phyloP scores from a whole-genome alignment of 2,329 filamentous ascomycete species.

The Cryphonectria japonica region DNA sequence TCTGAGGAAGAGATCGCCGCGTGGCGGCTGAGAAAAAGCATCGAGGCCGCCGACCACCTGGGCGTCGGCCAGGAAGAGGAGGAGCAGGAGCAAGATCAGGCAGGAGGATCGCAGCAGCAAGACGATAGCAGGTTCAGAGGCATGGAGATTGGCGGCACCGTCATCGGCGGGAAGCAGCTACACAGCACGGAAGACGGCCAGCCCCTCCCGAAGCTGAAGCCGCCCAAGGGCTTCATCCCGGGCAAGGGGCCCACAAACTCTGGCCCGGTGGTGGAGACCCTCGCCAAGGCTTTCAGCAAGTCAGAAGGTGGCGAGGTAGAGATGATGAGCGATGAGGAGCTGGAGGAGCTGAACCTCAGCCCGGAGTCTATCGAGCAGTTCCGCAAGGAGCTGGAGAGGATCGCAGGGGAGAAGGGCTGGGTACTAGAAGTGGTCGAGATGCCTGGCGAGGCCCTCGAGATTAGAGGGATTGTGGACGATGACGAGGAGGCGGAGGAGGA shows the following conservation, averaged over 20 bases:
- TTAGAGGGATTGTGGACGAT: constrained; percentile 70
- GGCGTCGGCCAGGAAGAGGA: constrained; percentile 33
- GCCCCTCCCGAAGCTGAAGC: constrained; percentile 49
- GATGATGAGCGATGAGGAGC: constrained; percentile 65
- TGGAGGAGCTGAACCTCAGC: constrained; percentile 69
- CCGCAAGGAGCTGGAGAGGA: constrained; percentile 66
- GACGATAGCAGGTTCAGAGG: constrained; percentile 32
- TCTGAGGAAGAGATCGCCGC: constrained; percentile 52
- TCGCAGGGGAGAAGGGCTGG: constrained; percentile 76
- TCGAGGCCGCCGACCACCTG: constrained; percentile 43
- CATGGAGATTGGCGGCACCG: constrained; percentile 55
- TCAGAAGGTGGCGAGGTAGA: constrained; percentile 66
- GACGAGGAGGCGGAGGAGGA: constrained; percentile 49
- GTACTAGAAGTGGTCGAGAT: constrained; percentile 78
- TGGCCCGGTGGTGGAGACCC: constrained; percentile 45
- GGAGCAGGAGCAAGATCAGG: constrained; percentile 25
- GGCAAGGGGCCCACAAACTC: constrained; percentile 30
- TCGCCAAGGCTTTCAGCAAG: constrained; percentile 50
- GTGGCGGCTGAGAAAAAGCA: constrained; percentile 42
- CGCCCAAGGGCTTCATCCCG: constrained; percentile 47
- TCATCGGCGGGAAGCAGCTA: constrained; percentile 56
- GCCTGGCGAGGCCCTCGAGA: constrained; percentile 62
- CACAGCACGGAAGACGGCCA: constrained; percentile 53
- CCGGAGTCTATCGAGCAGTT: constrained; percentile 71
- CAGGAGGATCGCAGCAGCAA: constrained; percentile 16